Percentiles rank a stretch among this genome's conserved stretches.
These are phyloP conservation scores for Laburnicola sp. DNA, from an alignment of 2,329 filamentous ascomycete genomes.

Conservation along the genomic window DNA sequence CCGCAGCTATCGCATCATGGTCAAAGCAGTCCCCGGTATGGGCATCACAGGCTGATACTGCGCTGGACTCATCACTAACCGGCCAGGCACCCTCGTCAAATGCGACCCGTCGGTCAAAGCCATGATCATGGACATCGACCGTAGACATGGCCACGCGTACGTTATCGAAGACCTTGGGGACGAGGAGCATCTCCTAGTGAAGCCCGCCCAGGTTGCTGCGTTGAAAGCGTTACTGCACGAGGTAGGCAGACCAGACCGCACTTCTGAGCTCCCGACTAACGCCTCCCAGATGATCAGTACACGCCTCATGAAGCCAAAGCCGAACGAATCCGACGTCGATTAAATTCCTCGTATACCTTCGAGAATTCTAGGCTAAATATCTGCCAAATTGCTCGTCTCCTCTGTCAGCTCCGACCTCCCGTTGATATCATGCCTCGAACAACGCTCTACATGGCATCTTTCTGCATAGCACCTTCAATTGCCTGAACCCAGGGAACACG, in stretches of 20 bases:
- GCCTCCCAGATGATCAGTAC: slow-evolving; percentile 41
- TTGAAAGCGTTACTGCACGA: slow-evolving; percentile 71
- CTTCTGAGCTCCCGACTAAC: slow-evolving; percentile 13
- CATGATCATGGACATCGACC: slow-evolving; percentile 78
- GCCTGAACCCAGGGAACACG: slow-evolving; percentile 48
- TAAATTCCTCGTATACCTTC: slow-evolving; percentile 10
- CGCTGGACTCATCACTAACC: slow-evolving; percentile 5
- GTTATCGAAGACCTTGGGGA: slow-evolving; percentile 76
- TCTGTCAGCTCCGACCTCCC: neutral
- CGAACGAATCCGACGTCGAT: slow-evolving; percentile 37
- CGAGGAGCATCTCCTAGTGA: slow-evolving; percentile 74
- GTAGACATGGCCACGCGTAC: slow-evolving; percentile 65
- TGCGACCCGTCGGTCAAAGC: slow-evolving; percentile 87
- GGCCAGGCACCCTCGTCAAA: slow-evolving; percentile 70
- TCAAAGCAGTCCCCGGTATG: slow-evolving; percentile 60
- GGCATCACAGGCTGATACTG: neutral
- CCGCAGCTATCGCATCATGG: slow-evolving; percentile 49
- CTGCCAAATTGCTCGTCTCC: too few species aligned
- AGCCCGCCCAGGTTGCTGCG: slow-evolving; percentile 69
- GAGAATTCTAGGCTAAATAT: too few species aligned
- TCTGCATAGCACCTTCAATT: slow-evolving; percentile 46
- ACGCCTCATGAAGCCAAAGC: slow-evolving; percentile 41
- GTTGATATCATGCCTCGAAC: neutral
- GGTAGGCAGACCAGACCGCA: slow-evolving; percentile 48
- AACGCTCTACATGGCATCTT: slow-evolving; percentile 41